These are phyloP conservation scores for Apiospora saccharicola DNA, from an alignment of 2,329 filamentous ascomycete genomes.

Conservation along the genomic window DNA sequence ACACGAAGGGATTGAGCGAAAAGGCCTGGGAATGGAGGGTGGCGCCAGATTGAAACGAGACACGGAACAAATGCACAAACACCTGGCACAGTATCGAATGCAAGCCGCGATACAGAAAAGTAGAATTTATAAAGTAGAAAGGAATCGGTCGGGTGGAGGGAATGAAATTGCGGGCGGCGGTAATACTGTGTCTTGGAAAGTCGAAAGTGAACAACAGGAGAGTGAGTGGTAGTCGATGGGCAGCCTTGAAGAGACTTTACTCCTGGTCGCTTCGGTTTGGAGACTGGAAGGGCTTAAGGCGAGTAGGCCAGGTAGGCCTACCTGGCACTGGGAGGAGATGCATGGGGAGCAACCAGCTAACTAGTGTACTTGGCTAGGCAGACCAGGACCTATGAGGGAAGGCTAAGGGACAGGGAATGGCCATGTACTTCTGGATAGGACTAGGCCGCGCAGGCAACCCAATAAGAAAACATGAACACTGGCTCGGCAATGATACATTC, in stretches of 20 bases:
- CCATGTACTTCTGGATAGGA: conserved; percentile 16
- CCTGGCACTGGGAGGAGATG: conserved; percentile 19
- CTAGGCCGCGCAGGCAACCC: conserved; percentile 2
- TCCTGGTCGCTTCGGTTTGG: conserved; percentile 11
- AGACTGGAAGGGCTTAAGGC: not conserved
- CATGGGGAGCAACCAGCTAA: conserved; percentile 18
- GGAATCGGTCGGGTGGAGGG: conserved; percentile 11
- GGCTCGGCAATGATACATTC: not conserved
- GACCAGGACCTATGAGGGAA: conserved; percentile 14
- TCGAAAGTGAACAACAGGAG: conserved; percentile 22
- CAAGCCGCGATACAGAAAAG: conserved; percentile 11
- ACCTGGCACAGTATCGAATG: conserved; percentile 18
- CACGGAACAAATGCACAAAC: conserved; percentile 22
- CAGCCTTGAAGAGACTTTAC: conserved; percentile 25
- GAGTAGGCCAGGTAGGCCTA: not conserved
- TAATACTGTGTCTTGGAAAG: conserved; percentile 21
- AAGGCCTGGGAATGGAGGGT: conserved; percentile 5
- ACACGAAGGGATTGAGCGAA: conserved; percentile 14
- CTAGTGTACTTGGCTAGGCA: conserved; percentile 16
- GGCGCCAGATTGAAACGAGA: conserved; percentile 24
- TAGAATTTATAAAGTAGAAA: conserved; percentile 19
- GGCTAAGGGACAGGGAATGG: conserved; percentile 12
- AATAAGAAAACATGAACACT: conserved; percentile 7
- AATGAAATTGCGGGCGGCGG: conserved; percentile 4
- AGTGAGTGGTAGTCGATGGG: conserved; percentile 19